Evolutionary conservation across 495 filamentous ascomycete species (phyloP).

Genomic region (Amphirosellinia nigrospora): DNA sequence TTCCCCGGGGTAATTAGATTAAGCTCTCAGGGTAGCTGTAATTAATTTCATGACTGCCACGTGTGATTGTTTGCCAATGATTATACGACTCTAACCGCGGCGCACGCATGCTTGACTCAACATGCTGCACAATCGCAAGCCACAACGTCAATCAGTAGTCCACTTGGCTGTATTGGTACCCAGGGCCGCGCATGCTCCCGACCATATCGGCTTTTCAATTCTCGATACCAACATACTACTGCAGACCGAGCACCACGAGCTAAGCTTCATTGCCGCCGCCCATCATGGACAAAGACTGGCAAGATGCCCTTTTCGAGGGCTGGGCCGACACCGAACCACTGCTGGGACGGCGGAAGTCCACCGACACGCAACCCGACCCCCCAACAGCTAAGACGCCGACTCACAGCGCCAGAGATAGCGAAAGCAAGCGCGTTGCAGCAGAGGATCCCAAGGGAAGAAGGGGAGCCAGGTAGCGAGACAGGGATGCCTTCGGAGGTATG

Average conservation of each 20-base stretch:
- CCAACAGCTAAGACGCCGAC: not conserved
- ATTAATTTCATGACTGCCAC: not conserved
- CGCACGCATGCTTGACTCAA: slow-evolving; percentile 16
- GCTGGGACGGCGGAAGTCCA: not conserved
- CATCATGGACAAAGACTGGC: not conserved
- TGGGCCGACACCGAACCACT: not conserved
- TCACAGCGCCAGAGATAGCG: not conserved
- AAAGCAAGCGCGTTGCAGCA: not conserved
- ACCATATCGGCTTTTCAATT: not conserved
- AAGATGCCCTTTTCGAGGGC: slow-evolving; percentile 2
- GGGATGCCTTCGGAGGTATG: slow-evolving; percentile 12
- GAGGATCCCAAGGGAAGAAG: not conserved
- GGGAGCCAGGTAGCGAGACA: not conserved
- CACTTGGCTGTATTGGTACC: not conserved
- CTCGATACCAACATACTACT: not conserved
- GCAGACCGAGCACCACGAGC: not conserved
- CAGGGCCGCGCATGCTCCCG: not conserved
- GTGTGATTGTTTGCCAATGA: not conserved
- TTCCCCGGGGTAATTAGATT: no score
- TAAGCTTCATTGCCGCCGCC: not conserved
- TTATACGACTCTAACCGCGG: slow-evolving; percentile 1
- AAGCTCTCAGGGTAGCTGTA: not conserved
- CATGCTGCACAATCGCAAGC: slow-evolving; percentile 22
- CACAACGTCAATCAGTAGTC: slow-evolving; percentile 2
- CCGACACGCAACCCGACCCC: not conserved